phyloP scores from a whole-genome alignment of 176 grass and related monocot genomes.

The Zizania latifolia region DNA sequence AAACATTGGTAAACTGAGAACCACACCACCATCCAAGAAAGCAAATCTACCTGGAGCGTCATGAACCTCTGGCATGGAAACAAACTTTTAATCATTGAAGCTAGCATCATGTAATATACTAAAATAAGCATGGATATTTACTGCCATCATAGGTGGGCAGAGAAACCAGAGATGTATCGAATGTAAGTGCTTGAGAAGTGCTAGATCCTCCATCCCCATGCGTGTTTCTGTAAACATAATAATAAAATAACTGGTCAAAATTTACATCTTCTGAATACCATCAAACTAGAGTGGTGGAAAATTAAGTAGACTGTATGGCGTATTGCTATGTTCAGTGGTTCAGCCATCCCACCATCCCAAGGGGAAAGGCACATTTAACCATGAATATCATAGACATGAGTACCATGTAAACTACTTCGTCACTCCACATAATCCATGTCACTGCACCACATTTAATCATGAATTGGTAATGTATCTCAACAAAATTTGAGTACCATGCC shows the following conservation, averaged over 20 bases:
- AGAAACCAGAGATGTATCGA: constrained; percentile 54
- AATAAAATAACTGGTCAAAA: neutral
- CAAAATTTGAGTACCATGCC: neutral
- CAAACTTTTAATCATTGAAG: constrained; percentile 13
- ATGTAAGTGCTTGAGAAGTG: constrained; percentile 36
- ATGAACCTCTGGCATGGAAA: constrained; percentile 62
- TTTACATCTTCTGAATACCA: neutral
- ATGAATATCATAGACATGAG: neutral
- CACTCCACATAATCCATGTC: neutral
- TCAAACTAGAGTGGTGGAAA: neutral
- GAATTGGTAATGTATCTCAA: neutral
- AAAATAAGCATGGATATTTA: constrained; percentile 29
- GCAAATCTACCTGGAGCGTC: constrained; percentile 42
- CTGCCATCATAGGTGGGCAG: constrained; percentile 65
- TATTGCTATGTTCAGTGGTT: neutral
- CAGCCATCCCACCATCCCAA: neutral
- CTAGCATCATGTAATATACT: constrained; percentile 12
- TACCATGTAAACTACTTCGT: neutral
- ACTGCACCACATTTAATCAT: neutral
- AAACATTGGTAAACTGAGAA: constrained; percentile 73
- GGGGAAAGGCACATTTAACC: neutral
- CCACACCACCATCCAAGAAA: constrained; percentile 51
- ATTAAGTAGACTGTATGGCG: neutral
- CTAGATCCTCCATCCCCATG: constrained; percentile 39
- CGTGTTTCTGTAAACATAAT: constrained; percentile 36